Percentiles rank a stretch among this genome's conserved stretches.
Conservation (phyloP, 148 eudicot species). For the Rhododendron molle region DNA sequence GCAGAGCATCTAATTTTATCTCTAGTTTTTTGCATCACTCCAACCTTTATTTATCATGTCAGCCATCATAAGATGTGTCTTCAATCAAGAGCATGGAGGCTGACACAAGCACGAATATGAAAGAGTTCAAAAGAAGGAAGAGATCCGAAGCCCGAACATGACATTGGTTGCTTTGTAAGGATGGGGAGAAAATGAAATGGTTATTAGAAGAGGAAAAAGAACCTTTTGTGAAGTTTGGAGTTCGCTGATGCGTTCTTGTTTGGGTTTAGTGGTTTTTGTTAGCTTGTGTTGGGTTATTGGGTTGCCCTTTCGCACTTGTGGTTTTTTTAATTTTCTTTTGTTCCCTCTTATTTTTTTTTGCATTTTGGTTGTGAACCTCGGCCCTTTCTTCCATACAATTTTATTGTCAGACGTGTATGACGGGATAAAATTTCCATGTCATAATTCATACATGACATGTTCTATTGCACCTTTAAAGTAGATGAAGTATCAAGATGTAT, state of each 20-base stretch:
- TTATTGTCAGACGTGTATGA: not conserved
- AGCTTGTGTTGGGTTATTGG: too few relatives aligned
- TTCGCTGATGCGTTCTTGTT: too few relatives aligned
- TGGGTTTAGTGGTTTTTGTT: too few relatives aligned
- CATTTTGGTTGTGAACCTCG: too few relatives aligned
- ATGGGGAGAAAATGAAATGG: not conserved
- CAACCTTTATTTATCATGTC: not conserved
- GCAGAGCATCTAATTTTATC: not conserved
- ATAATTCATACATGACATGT: not conserved
- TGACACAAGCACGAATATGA: not conserved
- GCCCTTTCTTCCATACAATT: not conserved
- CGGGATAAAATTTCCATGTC: not conserved
- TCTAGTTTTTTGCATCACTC: not conserved
- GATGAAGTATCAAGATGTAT: not conserved
- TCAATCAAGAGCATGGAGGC: not conserved
- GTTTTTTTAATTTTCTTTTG: too few relatives aligned
- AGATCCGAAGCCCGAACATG: not conserved
- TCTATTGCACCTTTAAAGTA: not conserved
- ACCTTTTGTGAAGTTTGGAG: not conserved
- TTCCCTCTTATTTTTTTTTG: too few relatives aligned
- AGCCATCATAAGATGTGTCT: not conserved
- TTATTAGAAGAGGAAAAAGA: not conserved
- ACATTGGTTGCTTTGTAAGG: not conserved
- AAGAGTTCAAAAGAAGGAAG: not conserved
- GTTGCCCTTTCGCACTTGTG: too few relatives aligned